Percentiles rank a stretch among this genome's conserved stretches.
phyloP scores from a whole-genome alignment of 23 red algal species.

The Cyanidiococcus yangmingshanensis region DNA sequence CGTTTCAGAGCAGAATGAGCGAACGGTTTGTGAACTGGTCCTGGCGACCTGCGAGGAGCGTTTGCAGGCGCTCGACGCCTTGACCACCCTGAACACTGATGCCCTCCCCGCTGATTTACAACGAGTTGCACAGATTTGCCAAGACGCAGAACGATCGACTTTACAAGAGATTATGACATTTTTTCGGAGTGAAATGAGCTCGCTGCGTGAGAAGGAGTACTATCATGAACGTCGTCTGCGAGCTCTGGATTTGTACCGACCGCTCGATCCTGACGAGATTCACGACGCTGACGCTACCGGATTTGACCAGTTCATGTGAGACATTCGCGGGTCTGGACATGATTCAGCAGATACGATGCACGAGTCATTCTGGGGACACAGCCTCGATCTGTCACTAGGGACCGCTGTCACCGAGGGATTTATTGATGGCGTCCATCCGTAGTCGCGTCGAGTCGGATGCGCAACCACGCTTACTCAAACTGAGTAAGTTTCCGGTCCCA shows the following conservation, averaged over 20 bases:
- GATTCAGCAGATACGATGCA: too few species aligned
- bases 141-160: constrained; percentile 42
- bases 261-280: constrained; percentile 70
- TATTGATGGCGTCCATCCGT: too few species aligned
- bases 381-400: too few species aligned
- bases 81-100: not conserved
- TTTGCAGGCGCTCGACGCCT: constrained; percentile 32
- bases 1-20: constrained; percentile 69
- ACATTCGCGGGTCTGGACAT: too few species aligned
- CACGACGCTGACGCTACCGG: constrained; percentile 57
- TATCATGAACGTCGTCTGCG: constrained; percentile 84
- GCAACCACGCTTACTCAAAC: too few species aligned
- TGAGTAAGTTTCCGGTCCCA: too few species aligned
- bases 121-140: constrained; percentile 33
- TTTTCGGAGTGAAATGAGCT: constrained; percentile 23
- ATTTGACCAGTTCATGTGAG: not conserved
- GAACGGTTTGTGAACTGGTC: constrained; percentile 47
- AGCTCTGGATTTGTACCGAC: constrained; percentile 71
- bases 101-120: not conserved
- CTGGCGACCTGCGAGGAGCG: constrained; percentile 53
- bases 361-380: too few species aligned
- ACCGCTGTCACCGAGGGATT: too few species aligned
- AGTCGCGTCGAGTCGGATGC: too few species aligned
- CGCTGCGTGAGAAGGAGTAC: constrained; percentile 61
- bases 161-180: constrained; percentile 25